Base-by-base conservation (phyloP, 768 basidiomycete genomes). In the Leucocoprinus leucothites region DNA sequence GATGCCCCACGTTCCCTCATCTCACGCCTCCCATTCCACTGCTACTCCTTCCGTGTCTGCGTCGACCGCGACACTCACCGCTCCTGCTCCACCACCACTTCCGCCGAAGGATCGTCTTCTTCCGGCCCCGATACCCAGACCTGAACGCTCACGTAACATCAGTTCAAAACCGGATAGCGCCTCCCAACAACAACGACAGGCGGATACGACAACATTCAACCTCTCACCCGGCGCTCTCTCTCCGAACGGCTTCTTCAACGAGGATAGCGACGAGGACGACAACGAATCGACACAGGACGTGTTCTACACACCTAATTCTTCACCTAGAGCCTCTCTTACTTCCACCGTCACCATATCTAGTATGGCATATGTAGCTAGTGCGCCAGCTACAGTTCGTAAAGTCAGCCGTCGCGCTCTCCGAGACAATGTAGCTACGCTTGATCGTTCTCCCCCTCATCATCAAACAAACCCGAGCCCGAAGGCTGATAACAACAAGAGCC, bases 241-340 rank as follows among this genome's bases (percentile, higher is more conserved):
- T 18, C 48, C 53, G 16, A n/a, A 38, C 24, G 14, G 16, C 34
- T 53, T 44, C 19, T 18, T 13, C 38, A n/a, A 13, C 26, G 22
- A 42, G 28, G 46, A 40, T 25, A 7, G n/a, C 13, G 22, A 25
- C 19, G 19, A 50, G 11, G 46, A 52, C 38, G 60, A 61, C 28
- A 65, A 67, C 25, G 56, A 63, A 34, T 56, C 54, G 18, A 16
- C 53, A 3, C 53, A 48, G n/a, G 81, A 82, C 60, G 71, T 78
- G 22, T 89, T 84, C 67, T 89, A 82, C 65, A 89, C 86, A 1
- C 84, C 85, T 16, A 70, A 74, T 56, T 70, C 79, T 11, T 80
- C 82, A 4, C 84, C 84, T 16, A 71, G 77, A 31, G 71, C 76
- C 2, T 82, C 82, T 5, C 71, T 77, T 64, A 67, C 70, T 9